Percentiles rank a stretch among this genome's conserved stretches.
phyloP scores from a whole-genome alignment of 768 basidiomycete genomes.

The Hypholoma sublateritium region DNA sequence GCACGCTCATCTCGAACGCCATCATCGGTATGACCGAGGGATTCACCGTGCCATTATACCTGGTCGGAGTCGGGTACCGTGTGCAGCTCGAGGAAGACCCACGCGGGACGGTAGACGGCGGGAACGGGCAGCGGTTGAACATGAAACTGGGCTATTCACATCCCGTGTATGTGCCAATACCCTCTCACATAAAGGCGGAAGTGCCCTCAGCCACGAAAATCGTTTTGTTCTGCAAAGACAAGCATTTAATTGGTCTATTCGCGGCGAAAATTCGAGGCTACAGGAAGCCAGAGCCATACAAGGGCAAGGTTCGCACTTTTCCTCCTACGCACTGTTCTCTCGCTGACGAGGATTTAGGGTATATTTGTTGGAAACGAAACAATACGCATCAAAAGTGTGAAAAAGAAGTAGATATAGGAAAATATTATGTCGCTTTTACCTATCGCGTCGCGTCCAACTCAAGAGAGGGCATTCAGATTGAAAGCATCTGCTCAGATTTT shows the following conservation, averaged over 20 bases:
- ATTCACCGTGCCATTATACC: conserved; percentile 77
- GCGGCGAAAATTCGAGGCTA: conserved; percentile 82
- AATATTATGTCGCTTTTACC: background rate
- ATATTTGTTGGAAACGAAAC: conserved; percentile 94
- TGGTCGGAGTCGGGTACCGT: conserved; percentile 95
- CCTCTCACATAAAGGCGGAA: conserved; percentile 75
- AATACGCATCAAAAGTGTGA: conserved; percentile 87
- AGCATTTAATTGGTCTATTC: conserved; percentile 84
- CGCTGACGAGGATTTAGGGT: conserved; percentile 50
- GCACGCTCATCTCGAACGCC: conserved; percentile 88
- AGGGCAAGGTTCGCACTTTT: conserved; percentile 79
- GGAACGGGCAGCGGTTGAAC: conserved; percentile 68
- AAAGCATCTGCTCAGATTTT: background rate
- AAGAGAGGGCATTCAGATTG: background rate
- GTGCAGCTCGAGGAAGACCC: conserved; percentile 84
- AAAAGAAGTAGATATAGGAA: conserved; percentile 77
- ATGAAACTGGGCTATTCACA: conserved; percentile 95
- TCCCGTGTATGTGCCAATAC: conserved; percentile 80
- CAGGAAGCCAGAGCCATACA: conserved; percentile 94
- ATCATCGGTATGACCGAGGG: conserved; percentile 88
- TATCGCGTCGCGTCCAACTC: background rate
- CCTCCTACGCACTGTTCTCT: background rate
- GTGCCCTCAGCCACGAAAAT: conserved; percentile 86
- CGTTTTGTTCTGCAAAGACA: conserved; percentile 78
- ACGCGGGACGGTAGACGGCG: conserved; percentile 53